phyloP scores from a whole-genome alignment of 176 grass and related monocot genomes.

The Puya raimondii region DNA sequence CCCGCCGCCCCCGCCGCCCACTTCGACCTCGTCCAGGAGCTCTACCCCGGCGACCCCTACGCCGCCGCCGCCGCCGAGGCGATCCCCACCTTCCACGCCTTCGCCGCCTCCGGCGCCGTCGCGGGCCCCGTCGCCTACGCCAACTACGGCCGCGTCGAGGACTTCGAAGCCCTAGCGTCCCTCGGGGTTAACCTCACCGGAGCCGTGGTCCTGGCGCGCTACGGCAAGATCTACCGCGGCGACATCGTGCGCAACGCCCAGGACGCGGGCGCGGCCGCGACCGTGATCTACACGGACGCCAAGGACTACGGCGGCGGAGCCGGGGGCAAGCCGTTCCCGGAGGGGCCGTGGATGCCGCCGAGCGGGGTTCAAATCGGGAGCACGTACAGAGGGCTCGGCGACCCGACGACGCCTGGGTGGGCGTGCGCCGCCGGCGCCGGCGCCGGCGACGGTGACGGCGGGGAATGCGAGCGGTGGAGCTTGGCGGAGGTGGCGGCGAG shows the following conservation, averaged over 20 bases:
- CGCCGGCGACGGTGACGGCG: conserved; percentile 42
- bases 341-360: conserved; percentile 68
- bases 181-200: conserved; percentile 68
- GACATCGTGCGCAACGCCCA: conserved; percentile 68
- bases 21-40: conserved; percentile 56
- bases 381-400: conserved; percentile 48
- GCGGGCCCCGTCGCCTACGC: conserved; percentile 56
- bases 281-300: conserved; percentile 61
- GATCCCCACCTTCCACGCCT: conserved; percentile 77
- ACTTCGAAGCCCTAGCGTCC: conserved; percentile 46
- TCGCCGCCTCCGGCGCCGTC: conserved; percentile 55
- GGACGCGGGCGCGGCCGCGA: conserved; percentile 50
- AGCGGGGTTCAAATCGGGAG: conserved; percentile 71
- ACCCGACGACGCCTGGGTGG: conserved; percentile 81
- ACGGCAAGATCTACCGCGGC: conserved; percentile 71
- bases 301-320: conserved; percentile 51
- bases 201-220: conserved; percentile 51
- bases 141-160: conserved; percentile 75
- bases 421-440: conserved; percentile 18
- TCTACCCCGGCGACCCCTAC: conserved; percentile 47
- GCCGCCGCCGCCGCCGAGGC: conserved; percentile 27
- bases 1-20: conserved; percentile 7
- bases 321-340: conserved; percentile 34
- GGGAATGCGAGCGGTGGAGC: conserved; percentile 62
- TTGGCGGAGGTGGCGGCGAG: conserved; percentile 40